These are phyloP conservation scores for Jasminum sambac DNA, from an alignment of 257 asterid species.

Conservation along the genomic window DNA sequence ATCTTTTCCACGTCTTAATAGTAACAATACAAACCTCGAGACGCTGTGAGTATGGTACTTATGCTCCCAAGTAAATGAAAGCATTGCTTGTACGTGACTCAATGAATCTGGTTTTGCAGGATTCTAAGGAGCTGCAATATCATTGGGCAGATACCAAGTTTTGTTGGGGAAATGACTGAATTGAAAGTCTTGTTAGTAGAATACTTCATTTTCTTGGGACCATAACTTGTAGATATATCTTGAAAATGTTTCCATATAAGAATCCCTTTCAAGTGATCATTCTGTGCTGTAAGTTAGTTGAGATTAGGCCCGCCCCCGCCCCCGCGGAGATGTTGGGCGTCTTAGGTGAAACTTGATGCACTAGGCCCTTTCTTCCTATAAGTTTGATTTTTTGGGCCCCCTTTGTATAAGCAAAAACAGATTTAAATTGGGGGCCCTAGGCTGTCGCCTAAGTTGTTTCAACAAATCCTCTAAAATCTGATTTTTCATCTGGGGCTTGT, in stretches of 20 bases:
- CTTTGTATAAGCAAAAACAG: too few species aligned
- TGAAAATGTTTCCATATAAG: neutral
- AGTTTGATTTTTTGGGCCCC: too few species aligned
- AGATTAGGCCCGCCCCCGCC: too few species aligned
- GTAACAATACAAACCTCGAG: conserved; percentile 28
- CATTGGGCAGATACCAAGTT: conserved; percentile 45
- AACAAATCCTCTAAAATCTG: neutral
- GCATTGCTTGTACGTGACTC: conserved; percentile 7
- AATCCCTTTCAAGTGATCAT: neutral
- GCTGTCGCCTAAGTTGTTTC: too few species aligned
- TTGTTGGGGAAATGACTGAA: conserved; percentile 35
- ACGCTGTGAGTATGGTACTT: conserved; percentile 45
- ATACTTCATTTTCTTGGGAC: neutral
- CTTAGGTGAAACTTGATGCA: too few species aligned
- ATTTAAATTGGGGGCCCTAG: too few species aligned
- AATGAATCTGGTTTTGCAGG: conserved; percentile 34
- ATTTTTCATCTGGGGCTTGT: neutral
- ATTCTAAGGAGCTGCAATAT: conserved; percentile 73
- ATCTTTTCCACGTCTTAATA: conserved; percentile 47
- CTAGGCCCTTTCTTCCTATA: too few species aligned
- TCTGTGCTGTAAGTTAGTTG: neutral
- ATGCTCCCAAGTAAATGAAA: neutral
- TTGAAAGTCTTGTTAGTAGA: conserved; percentile 56
- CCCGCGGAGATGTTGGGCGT: too few species aligned
- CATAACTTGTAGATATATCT: neutral